A percentile compares a stretch with the other conserved stretches of the same genome.
phyloP scores from a whole-genome alignment of 208 protist species.

The Angomonas ambiguus region DNA sequence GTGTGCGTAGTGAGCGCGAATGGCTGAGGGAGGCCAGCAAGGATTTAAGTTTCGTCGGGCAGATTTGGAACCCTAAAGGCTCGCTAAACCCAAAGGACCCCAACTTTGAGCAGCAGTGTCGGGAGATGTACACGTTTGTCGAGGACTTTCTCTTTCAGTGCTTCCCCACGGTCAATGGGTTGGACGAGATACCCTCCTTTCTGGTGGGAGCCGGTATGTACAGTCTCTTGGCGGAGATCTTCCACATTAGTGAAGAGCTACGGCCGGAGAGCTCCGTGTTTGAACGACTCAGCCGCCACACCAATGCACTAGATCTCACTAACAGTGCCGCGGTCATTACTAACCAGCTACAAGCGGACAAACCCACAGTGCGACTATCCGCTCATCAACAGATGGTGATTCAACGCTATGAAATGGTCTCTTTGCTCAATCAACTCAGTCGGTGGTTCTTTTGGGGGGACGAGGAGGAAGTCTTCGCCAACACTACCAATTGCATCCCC shows the following conservation, averaged over 20 bases:
- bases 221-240: conserved; percentile 68
- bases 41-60: conserved; percentile 75
- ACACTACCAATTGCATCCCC: not conserved
- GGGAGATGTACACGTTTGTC: conserved; percentile 84
- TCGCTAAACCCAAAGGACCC: conserved; percentile 69
- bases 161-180: conserved; percentile 64
- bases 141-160: conserved; percentile 89
- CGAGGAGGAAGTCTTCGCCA: not conserved
- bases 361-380: conserved; percentile 15
- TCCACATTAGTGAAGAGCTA: conserved; percentile 26
- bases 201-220: conserved; percentile 72
- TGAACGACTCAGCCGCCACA: not conserved
- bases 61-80: conserved; percentile 71
- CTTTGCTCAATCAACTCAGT: conserved; percentile 32
- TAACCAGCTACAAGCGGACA: not conserved
- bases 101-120: conserved; percentile 64
- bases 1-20: conserved; percentile 66
- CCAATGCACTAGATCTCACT: not conserved
- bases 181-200: conserved; percentile 72
- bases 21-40: conserved; percentile 84
- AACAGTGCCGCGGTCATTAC: not conserved
- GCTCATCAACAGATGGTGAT: conserved; percentile 28
- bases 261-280: conserved; percentile 10
- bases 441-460: conserved; percentile 9
- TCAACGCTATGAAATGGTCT: conserved; percentile 42